These are phyloP conservation scores for Ophiocordyceps camponoti-floridani DNA, from an alignment of 2,329 filamentous ascomycete species.

Conservation along the genomic window DNA sequence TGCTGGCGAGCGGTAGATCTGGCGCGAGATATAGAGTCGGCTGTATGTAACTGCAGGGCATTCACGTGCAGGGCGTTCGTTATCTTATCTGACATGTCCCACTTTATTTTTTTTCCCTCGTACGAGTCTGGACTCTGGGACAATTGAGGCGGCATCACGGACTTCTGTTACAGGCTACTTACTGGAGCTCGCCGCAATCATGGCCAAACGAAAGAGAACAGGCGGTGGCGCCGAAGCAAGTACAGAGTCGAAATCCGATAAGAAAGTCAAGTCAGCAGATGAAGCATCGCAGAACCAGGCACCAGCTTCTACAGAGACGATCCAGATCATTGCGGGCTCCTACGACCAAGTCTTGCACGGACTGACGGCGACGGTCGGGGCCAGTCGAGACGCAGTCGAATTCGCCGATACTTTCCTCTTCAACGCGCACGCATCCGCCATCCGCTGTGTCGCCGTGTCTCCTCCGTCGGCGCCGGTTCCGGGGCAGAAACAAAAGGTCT, in stretches of 20 bases:
- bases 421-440: constrained; percentile 77
- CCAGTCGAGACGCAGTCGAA: constrained; percentile 24
- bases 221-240: constrained; percentile 10
- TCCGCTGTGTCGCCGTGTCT: constrained; percentile 77
- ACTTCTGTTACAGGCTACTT: background rate
- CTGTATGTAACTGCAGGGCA: background rate
- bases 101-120: constrained; percentile 2
- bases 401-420: constrained; percentile 94
- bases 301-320: constrained; percentile 25
- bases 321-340: constrained; percentile 83
- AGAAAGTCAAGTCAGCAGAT: constrained; percentile 13
- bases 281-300: background rate
- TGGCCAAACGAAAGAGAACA: constrained; percentile 33
- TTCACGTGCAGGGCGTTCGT: background rate
- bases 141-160: background rate
- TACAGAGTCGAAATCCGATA: constrained; percentile 9
- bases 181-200: constrained; percentile 5
- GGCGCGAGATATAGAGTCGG: background rate
- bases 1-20: background rate
- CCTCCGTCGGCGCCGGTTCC: constrained; percentile 45
- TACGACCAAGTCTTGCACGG: constrained; percentile 91
- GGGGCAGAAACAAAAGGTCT: constrained; percentile 59
- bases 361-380: constrained; percentile 52
- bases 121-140: no score
- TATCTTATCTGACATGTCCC: constrained; percentile 1